Evolutionary conservation across 169 alveolate genomes (phyloP).

Genomic region (Plasmodium reichenowi): DNA sequence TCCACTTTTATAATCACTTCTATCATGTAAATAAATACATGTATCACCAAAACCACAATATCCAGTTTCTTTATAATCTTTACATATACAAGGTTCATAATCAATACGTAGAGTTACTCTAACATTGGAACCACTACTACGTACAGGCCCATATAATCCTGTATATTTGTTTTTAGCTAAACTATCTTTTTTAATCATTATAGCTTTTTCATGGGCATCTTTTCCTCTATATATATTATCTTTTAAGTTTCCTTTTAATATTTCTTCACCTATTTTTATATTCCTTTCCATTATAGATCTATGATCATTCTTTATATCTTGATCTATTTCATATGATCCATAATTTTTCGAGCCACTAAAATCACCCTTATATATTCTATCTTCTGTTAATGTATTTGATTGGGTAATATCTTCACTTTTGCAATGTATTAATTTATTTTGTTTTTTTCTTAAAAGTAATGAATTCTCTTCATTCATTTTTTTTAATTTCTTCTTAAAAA

Average conservation of each 20-base stretch:
- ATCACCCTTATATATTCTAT: slow-evolving; percentile 66
- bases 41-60: slow-evolving; percentile 98
- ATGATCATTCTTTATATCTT: slow-evolving; percentile 84
- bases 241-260: slow-evolving; percentile 87
- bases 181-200: slow-evolving; percentile 86
- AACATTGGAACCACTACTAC: slow-evolving; percentile 90
- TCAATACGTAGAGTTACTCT: slow-evolving; percentile 94
- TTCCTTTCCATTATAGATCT: slow-evolving; percentile 90
- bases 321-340: slow-evolving; percentile 86
- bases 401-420: slow-evolving; percentile 56
- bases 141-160: slow-evolving; percentile 92
- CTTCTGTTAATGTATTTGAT: slow-evolving; percentile 75
- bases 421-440: slow-evolving; percentile 47
- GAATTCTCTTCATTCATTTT: slow-evolving; percentile 57
- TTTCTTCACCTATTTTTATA: slow-evolving; percentile 85
- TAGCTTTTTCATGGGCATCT: slow-evolving; percentile 88
- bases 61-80: slow-evolving; percentile 98
- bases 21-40: slow-evolving; percentile 97
- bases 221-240: slow-evolving; percentile 88
- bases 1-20: slow-evolving; percentile 96
- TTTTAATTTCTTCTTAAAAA: slow-evolving; percentile 67
- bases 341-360: slow-evolving; percentile 54
- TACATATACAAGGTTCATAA: slow-evolving; percentile 97
- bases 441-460: slow-evolving; percentile 45
- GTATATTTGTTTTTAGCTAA: slow-evolving; percentile 88